Conservation (phyloP, 768 basidiomycete genomes). For the Tricholoma furcatifolium region DNA sequence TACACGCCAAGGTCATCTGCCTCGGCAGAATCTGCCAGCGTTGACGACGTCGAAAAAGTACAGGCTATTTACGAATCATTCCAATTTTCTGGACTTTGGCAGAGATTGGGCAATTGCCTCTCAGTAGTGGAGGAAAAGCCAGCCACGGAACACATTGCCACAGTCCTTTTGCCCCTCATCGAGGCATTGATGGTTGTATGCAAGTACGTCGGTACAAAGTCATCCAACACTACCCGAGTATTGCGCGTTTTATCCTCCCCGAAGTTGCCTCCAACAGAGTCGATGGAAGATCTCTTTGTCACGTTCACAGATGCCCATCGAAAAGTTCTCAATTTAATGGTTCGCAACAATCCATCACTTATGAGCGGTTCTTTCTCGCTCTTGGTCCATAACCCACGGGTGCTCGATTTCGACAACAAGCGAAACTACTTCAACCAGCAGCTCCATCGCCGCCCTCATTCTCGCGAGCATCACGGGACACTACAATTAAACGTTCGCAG, state of each 20-base stretch:
- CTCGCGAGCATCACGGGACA: slow-evolving; percentile 78
- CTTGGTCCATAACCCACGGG: slow-evolving; percentile 91
- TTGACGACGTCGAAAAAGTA: slow-evolving; percentile 75
- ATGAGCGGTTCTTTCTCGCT: slow-evolving; percentile 99
- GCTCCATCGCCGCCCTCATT: slow-evolving; percentile 78
- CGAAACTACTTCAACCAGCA: slow-evolving; percentile 94
- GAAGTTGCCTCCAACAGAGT: slow-evolving; percentile 64
- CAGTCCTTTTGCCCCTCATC: slow-evolving; percentile 89
- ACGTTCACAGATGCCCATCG: slow-evolving; percentile 91
- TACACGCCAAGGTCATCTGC: slow-evolving; percentile 61
- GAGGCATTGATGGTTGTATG: slow-evolving; percentile 98
- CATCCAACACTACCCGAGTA: slow-evolving; percentile 44
- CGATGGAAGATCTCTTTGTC: slow-evolving; percentile 90
- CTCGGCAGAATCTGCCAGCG: slow-evolving; percentile 33
- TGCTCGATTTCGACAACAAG: slow-evolving; percentile 99
- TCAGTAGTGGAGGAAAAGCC: slow-evolving; percentile 77
- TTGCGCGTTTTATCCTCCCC: slow-evolving; percentile 70
- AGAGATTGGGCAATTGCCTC: slow-evolving; percentile 85
- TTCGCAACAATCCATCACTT: slow-evolving; percentile 95
- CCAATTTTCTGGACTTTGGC: slow-evolving; percentile 88
- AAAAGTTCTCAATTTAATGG: slow-evolving; percentile 94
- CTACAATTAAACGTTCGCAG: slow-evolving; percentile 88
- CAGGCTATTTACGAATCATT: slow-evolving; percentile 89
- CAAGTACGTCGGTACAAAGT: slow-evolving; percentile 83
- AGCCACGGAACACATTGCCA: slow-evolving; percentile 85